Base-by-base conservation (phyloP, 768 basidiomycete genomes). In the Flagelloscypha sp. region DNA sequence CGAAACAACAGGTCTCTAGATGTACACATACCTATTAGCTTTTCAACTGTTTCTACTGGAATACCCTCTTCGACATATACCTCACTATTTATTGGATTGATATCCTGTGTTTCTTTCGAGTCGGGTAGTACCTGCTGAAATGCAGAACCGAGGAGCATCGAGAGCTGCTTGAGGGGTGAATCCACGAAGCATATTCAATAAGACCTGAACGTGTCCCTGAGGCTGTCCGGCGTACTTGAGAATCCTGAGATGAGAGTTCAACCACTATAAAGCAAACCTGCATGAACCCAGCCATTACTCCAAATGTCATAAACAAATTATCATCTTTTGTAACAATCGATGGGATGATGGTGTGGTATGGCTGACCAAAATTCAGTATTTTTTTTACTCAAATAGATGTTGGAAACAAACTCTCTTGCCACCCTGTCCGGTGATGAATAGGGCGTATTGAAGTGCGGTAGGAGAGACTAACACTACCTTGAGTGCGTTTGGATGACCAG, bases 91-190 rank as follows among this genome's bases (percentile, higher is more conserved):
- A 57, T 66, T 38, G 76, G 69, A 2, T 17, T 18, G 27, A 76
- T 69, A 52, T 84, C 65, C 65, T 7, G 62, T 57, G 20, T 63
- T 55, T 22, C 61, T 59, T 72, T 64, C 2, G 70, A 50, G 42
- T 83, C 78, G 1, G 86, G 83, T n/a, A 37, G 69, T 70, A 17
- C 84, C 85, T 12, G 88, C 75, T 10, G 89, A 92, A 39, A 98
- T 97, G 53, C 93, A 98, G 63, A 98, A 95, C 10, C 94, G 78
- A 7, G 93, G 94, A 0, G 90, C 84, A 57, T 97, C 94, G 24
- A 99, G 73, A 10, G 92, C 86, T 3, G 86, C 77, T 59, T 99
- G 95, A 0, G 79, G 72, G 2, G 79, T 84, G 55, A 77, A 87
- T 2, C 93, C 93, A 30, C 90, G 74, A 18, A 97, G 70, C 34